A percentile compares a stretch with the other conserved stretches of the same genome.
phyloP scores from a whole-genome alignment of 306 rosid species.

The Cyclanthera cordifolia region DNA sequence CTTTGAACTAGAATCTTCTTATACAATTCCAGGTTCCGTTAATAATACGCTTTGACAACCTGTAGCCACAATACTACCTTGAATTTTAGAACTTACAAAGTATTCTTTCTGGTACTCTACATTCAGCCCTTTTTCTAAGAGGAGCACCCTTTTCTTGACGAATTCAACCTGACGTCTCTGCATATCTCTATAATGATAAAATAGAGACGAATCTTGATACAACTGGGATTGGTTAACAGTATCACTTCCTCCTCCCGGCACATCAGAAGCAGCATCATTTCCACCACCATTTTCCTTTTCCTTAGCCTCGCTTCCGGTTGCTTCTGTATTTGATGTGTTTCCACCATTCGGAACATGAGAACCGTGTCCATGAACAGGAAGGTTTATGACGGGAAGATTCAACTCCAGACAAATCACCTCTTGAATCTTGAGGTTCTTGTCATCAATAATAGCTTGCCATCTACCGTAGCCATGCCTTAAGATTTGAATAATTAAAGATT shows the following conservation, averaged over 20 bases:
- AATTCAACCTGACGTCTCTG: slow-evolving; percentile 92
- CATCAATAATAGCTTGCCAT: slow-evolving; percentile 98
- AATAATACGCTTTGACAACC: neutral
- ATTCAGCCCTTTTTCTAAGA: slow-evolving; percentile 86
- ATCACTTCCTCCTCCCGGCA: slow-evolving; percentile 40
- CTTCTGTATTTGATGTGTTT: slow-evolving; percentile 32
- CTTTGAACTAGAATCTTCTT: neutral
- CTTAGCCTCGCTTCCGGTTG: slow-evolving; percentile 37
- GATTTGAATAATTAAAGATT: slow-evolving; percentile 14
- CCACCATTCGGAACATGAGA: slow-evolving; percentile 53
- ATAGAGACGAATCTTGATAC: slow-evolving; percentile 49
- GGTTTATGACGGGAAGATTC: slow-evolving; percentile 73
- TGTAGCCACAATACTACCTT: neutral
- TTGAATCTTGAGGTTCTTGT: slow-evolving; percentile 78
- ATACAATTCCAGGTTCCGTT: neutral
- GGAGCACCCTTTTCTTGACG: slow-evolving; percentile 87
- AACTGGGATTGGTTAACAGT: slow-evolving; percentile 49
- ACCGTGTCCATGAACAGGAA: slow-evolving; percentile 56
- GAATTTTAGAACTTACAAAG: slow-evolving; percentile 45
- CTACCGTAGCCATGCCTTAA: slow-evolving; percentile 94
- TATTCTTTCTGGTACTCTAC: slow-evolving; percentile 80
- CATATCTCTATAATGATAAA: slow-evolving; percentile 80
- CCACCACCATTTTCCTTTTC: slow-evolving; percentile 72
- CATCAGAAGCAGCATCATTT: slow-evolving; percentile 39
- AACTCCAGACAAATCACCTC: slow-evolving; percentile 87